Base-by-base conservation (phyloP, 2,329 filamentous ascomycete species). In the Chaetomiaceae sp. region DNA sequence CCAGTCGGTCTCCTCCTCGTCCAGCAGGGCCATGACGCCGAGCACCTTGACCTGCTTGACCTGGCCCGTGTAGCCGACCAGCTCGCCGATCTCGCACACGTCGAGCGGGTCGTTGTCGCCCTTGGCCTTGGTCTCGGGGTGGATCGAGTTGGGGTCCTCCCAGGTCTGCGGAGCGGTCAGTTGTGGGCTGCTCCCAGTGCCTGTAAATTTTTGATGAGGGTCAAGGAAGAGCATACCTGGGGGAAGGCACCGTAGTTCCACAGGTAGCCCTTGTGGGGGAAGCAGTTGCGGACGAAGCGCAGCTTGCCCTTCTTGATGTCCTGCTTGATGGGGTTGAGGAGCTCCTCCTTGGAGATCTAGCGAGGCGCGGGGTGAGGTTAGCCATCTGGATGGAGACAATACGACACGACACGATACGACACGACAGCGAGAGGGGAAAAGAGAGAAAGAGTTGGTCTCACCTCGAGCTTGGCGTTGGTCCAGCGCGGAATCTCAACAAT, bases 161-260 rank as follows among this genome's bases (percentile, higher is more conserved):
- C 93, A 99, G 64, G 93, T 99, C 91, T 96, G 27, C 2, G 27
- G n/a, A 12, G 25, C 19, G 5, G 38, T 43, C 23, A 37, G 67
- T 14, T 17, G n/a, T 27, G 25, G 6, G 6, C n/a, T 4, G 4
- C 14, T 10, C 9, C 8, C 13, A 40, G 16, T 4, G 2, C 17
- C n/a, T 16, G 6, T 16, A 17, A 16, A 4, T 17, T 38, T 17
- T 4, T 3, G 13, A 7, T 8, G 5, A n/a, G n/a, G n/a, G n/a
- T n/a, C n/a, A n/a, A n/a, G n/a, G n/a, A 10, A 5, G 12, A 5
- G 9, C 51, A 23, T 35, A 55, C 53, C 53, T 55, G 89, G 66
- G 93, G 93, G 85, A 99, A 97, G 73, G 91, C 91, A 77, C 93
- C 93, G 77, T 99, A 99, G 84, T 99, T 99, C 93, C 93, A 99